Evolutionary conservation across 139 green algal genomes (phyloP).

Genomic region (Mesotaenium endlicherianum): DNA sequence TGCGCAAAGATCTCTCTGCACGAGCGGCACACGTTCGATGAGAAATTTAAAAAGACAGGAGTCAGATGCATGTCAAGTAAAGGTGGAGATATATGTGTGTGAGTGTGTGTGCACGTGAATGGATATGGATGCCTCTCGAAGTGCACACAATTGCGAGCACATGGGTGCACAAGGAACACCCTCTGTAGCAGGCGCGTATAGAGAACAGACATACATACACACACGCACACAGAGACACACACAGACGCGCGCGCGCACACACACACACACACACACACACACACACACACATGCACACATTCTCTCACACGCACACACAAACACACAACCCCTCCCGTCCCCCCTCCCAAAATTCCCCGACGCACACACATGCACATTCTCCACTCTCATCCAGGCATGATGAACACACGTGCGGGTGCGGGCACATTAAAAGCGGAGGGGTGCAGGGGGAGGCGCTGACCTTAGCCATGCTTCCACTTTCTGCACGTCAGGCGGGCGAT

Average conservation of each 20-base stretch:
- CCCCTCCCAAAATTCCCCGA: not conserved
- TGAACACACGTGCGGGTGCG: too few species aligned
- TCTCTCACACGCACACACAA: too few species aligned
- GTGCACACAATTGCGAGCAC: not conserved
- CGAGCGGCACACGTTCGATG: not conserved
- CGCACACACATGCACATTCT: not conserved
- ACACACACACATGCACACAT: too few species aligned
- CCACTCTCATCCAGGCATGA: too few species aligned
- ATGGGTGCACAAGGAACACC: not conserved
- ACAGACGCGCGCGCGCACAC: too few species aligned
- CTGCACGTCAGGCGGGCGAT: slow-evolving; percentile 6
- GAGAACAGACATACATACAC: too few species aligned
- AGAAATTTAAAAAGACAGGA: not conserved
- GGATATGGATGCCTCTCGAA: not conserved
- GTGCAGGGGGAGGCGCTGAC: too few species aligned
- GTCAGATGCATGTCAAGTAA: not conserved
- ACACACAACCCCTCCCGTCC: not conserved
- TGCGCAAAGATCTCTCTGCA: slow-evolving; percentile 8
- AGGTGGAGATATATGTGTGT: not conserved
- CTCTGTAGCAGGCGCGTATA: too few species aligned
- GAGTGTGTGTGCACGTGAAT: not conserved
- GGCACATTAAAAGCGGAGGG: too few species aligned
- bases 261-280: not conserved
- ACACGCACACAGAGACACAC: too few species aligned
- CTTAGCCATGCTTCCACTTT: too few species aligned